Percentiles rank a stretch among this genome's conserved stretches.
Conservation (phyloP, 1,284 basidiomycete genomes). For the Cutaneotrichosporon daszewskae region DNA sequence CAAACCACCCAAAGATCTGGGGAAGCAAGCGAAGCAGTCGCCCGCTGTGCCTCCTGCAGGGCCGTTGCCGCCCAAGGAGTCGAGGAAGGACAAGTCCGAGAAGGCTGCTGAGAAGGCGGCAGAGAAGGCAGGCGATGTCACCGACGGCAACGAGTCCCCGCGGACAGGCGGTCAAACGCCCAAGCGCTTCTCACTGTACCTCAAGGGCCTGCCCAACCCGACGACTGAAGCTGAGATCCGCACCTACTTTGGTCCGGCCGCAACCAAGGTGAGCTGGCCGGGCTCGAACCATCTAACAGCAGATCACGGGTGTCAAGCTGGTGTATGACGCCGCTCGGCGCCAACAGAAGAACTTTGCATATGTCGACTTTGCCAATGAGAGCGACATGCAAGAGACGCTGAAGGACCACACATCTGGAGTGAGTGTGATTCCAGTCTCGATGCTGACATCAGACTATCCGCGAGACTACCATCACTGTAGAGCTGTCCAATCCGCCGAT, state of each 20-base stretch:
- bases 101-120: constrained; percentile 30
- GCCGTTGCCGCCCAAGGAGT: constrained; percentile 49
- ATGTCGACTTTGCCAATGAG: constrained; percentile 81
- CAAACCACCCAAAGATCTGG: too few species aligned
- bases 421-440: too few species aligned
- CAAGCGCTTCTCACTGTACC: constrained; percentile 78
- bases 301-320: constrained; percentile 71
- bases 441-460: constrained; percentile 28
- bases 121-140: constrained; percentile 39
- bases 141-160: constrained; percentile 56
- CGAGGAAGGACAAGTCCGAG: constrained; percentile 53
- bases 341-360: constrained; percentile 53
- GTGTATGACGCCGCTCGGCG: constrained; percentile 46
- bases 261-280: constrained; percentile 31
- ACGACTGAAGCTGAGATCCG: constrained; percentile 64
- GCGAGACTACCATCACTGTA: constrained; percentile 46
- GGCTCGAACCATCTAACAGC: too few species aligned
- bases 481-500: constrained; percentile 44
- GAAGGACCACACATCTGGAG: constrained; percentile 60
- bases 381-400: constrained; percentile 71
- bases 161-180: constrained; percentile 58
- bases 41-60: too few species aligned
- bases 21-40: too few species aligned
- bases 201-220: constrained; percentile 58
- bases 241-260: constrained; percentile 58